Evolutionary conservation across 176 grass and related monocot genomes (phyloP).

Genomic region (Rhynchospora breviuscula): DNA sequence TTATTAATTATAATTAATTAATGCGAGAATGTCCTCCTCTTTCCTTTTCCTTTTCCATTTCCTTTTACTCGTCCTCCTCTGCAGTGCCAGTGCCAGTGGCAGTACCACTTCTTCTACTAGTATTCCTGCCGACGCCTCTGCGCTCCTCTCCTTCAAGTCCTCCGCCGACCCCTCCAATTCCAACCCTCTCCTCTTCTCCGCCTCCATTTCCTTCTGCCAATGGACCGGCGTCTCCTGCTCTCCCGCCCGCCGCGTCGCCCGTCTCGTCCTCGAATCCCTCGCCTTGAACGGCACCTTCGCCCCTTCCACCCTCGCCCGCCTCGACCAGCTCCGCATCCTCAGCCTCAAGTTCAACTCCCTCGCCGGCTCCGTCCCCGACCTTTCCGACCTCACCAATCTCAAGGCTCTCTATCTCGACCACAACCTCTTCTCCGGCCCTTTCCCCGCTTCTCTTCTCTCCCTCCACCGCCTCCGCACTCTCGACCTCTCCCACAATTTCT

Average conservation of each 20-base stretch:
- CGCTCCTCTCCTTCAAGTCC: slow-evolving; percentile 60
- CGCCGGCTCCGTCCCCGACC: slow-evolving; percentile 56
- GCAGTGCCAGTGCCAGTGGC: no score
- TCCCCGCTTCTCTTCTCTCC: slow-evolving; percentile 50
- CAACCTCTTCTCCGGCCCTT: slow-evolving; percentile 74
- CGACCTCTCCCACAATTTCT: slow-evolving; percentile 62
- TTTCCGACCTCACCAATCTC: slow-evolving; percentile 72
- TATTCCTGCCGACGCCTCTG: slow-evolving; percentile 1
- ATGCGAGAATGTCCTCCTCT: not conserved
- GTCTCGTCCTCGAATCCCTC: slow-evolving; percentile 56
- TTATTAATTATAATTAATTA: no score
- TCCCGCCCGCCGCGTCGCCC: slow-evolving; percentile 29
- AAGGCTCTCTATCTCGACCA: slow-evolving; percentile 69
- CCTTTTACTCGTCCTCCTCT: slow-evolving; percentile 3
- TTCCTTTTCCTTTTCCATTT: not conserved
- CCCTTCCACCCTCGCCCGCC: slow-evolving; percentile 31
- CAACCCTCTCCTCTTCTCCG: slow-evolving; percentile 20
- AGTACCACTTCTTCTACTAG: not conserved
- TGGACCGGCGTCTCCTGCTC: slow-evolving; percentile 45
- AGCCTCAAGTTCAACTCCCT: slow-evolving; percentile 86
- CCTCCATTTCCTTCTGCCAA: slow-evolving; percentile 29
- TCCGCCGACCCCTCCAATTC: slow-evolving; percentile 46
- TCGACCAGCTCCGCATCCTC: slow-evolving; percentile 65
- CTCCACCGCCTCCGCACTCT: slow-evolving; percentile 73
- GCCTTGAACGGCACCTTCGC: slow-evolving; percentile 64